phyloP scores from a whole-genome alignment of 2,329 filamentous ascomycete genomes.

The Aureobasidium sp. region DNA sequence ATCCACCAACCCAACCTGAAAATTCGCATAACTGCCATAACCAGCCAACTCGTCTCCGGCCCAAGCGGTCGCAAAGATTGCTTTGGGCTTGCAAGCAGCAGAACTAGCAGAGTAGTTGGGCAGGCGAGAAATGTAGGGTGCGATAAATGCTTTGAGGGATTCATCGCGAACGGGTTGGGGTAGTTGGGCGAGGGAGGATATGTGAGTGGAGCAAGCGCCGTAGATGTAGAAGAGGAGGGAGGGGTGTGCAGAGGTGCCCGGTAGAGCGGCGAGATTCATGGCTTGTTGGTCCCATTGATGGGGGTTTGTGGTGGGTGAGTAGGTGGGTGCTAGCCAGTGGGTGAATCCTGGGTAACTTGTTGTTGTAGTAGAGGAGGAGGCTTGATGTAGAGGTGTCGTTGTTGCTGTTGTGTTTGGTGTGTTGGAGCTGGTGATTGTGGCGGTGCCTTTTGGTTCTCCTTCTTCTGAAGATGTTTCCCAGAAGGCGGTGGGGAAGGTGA shows the following conservation, averaged over 20 bases:
- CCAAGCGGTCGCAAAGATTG: constrained; percentile 67
- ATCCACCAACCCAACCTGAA: constrained; percentile 63
- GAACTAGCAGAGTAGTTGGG: constrained; percentile 53
- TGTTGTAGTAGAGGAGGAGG: constrained; percentile 20
- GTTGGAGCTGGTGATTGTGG: constrained; percentile 22
- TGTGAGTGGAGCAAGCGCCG: constrained; percentile 51
- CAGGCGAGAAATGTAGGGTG: constrained; percentile 68
- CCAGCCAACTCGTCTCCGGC: constrained; percentile 70
- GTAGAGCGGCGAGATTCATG: constrained; percentile 65
- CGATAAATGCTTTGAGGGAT: constrained; percentile 58
- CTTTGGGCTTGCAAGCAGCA: constrained; percentile 53
- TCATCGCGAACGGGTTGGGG: constrained; percentile 42
- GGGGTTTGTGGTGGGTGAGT: constrained; percentile 51
- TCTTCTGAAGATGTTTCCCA: neutral
- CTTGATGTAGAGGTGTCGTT: constrained; percentile 29
- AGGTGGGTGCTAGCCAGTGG: constrained; percentile 65
- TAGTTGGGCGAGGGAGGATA: constrained; percentile 35
- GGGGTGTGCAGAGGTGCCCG: constrained; percentile 54
- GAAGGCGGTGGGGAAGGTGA: constrained; percentile 51
- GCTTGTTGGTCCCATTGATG: constrained; percentile 54
- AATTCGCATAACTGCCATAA: constrained; percentile 76
- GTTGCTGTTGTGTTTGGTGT: constrained; percentile 31
- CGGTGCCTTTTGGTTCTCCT: neutral
- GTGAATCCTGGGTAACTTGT: constrained; percentile 56
- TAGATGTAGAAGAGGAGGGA: constrained; percentile 80